These are phyloP conservation scores for Cutaneotrichosporon spelunceum DNA, from an alignment of 1,284 basidiomycete species.

Conservation along the genomic window DNA sequence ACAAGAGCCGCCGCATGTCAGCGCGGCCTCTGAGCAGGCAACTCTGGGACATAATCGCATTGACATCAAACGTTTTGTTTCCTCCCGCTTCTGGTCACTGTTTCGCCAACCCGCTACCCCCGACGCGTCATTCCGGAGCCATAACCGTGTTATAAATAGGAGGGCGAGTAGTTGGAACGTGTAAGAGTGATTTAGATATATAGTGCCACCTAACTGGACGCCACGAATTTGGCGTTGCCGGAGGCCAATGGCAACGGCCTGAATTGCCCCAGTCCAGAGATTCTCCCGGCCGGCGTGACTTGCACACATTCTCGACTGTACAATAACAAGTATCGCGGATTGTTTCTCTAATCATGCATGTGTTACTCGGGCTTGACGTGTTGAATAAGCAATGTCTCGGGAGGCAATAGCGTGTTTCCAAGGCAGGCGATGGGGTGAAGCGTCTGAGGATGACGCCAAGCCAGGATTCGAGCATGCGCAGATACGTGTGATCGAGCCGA, in stretches of 20 bases:
- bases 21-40: neutral
- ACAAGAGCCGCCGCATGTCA: constrained; percentile 1
- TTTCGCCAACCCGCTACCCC: neutral
- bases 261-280: neutral
- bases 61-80: neutral
- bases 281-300: neutral
- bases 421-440: neutral
- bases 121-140: neutral
- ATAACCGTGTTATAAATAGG: constrained; percentile 6
- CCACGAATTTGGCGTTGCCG: neutral
- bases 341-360: constrained; percentile 5
- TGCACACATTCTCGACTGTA: neutral
- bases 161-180: neutral
- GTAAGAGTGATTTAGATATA: neutral
- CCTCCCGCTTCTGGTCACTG: constrained; percentile 4
- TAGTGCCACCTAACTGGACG: neutral
- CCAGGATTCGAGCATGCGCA: neutral
- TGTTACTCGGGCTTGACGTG: neutral
- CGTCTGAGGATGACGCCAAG: too few species aligned
- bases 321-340: neutral
- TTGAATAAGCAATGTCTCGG: neutral
- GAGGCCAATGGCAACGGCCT: neutral
- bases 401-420: neutral
- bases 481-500: too few species aligned
- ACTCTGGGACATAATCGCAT: neutral